Base-by-base conservation (phyloP, 768 basidiomycete species). In the Flagelloscypha sp. region DNA sequence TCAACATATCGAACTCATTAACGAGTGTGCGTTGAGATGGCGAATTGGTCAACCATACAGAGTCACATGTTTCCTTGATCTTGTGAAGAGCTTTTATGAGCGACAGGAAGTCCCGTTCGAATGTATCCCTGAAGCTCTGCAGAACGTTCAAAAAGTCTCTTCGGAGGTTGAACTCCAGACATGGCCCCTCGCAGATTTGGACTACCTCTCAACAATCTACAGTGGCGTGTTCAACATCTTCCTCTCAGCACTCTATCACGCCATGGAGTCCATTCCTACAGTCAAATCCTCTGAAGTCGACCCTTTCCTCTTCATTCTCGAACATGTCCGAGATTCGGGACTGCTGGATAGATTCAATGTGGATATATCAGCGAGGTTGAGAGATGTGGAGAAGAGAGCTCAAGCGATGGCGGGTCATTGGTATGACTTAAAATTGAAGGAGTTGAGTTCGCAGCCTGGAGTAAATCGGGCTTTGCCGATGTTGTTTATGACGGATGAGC, bases 81-180 rank as follows among this genome's bases (percentile, higher is more conserved):
- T 89, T 35, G 86, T 97, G 35, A 82, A 78, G 43, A 76, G 82
- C 33, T 79, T 90, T 52, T 95, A 84, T 51, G 85, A 92, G 58
- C 74, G 84, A 22, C 81, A 84, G 43, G 81, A 90, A 43, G 87
- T 98, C 5, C 95, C 95, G 2, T 63, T 94, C 51, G 94, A 94
- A 50, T 98, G 95, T 56, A 76, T 98, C 35, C 84, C 84, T 0
- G 95, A 97, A 56, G 94, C 87, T 8, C 57, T 95, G 30, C 71
- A 76, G 29, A 76, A 75, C 38, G 70, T 94, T 13, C 59, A 68
- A 13, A 84, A 83, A 52, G 75, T 79, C 7, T 65, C 79, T 48
- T 65, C 72, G 23, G 88, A 93, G 42, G 71, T 69, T 21, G 75
- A 81, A 6, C 50, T 85, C 2, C 75, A 81, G 13, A 66, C 74